phyloP scores from a whole-genome alignment of 495 filamentous ascomycete species.

The Talaromyces wortmannii region DNA sequence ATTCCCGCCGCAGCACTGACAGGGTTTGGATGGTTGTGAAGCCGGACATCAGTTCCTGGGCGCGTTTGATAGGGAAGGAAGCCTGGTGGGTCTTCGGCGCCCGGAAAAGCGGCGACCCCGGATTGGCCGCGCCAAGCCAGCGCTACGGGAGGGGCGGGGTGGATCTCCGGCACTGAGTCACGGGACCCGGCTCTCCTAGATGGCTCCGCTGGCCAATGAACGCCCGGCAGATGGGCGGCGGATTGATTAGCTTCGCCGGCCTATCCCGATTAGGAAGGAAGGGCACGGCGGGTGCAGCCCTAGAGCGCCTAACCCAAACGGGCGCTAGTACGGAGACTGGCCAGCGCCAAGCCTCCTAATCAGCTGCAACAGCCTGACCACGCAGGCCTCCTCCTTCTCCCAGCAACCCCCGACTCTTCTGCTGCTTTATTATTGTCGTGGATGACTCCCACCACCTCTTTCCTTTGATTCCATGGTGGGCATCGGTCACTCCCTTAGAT shows the following conservation, averaged over 20 bases:
- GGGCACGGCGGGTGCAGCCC: too few species aligned
- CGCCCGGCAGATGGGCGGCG: too few species aligned
- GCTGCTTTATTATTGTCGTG: background rate
- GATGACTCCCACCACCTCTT: background rate
- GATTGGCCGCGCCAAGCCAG: background rate
- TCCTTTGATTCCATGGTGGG: background rate
- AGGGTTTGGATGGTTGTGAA: background rate
- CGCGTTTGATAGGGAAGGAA: background rate
- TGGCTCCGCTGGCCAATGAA: too few species aligned
- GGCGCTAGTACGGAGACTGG: too few species aligned
- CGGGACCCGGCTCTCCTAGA: too few species aligned
- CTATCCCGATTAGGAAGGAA: too few species aligned
- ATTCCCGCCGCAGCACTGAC: background rate
- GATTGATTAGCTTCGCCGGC: too few species aligned
- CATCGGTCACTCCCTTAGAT: slow-evolving; percentile 3
- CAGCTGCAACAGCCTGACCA: too few species aligned
- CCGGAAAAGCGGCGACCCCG: background rate
- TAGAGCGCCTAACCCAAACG: too few species aligned
- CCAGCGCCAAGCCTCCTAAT: too few species aligned
- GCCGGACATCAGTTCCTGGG: slow-evolving; percentile 2
- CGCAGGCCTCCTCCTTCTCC: background rate
- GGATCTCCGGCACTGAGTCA: background rate
- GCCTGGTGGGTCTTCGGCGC: background rate
- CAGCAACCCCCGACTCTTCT: background rate
- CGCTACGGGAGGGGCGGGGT: background rate